Conservation (phyloP, 1,284 basidiomycete genomes). For the Cryptococcus sp. region DNA sequence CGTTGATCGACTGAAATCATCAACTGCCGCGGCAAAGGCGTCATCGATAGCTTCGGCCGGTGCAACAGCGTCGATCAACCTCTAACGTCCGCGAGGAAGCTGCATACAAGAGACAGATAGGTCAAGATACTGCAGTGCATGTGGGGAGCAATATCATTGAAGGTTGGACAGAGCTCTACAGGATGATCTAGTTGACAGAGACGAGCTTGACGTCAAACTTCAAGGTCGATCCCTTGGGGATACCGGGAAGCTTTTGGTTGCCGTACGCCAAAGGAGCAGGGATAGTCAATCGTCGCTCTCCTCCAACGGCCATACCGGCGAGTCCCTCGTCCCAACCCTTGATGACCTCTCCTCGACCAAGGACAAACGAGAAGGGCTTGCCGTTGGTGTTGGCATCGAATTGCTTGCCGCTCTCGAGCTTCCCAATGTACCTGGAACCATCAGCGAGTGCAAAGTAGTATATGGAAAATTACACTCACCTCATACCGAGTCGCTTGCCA, state of each 20-base stretch:
- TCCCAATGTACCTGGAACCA: constrained; percentile 48
- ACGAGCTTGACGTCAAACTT: constrained; percentile 55
- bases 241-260: constrained; percentile 50
- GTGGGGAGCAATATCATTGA: too few relatives aligned
- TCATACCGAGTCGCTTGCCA: constrained; percentile 77
- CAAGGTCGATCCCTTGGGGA: constrained; percentile 51
- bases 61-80: too few relatives aligned
- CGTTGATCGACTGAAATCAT: too few relatives aligned
- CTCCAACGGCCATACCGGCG: constrained; percentile 84
- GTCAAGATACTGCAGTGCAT: too few relatives aligned
- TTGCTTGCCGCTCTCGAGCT: constrained; percentile 73
- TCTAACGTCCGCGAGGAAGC: too few relatives aligned
- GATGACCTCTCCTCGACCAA: constrained; percentile 88
- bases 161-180: too few relatives aligned
- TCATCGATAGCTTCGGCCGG: too few relatives aligned
- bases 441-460: background rate
- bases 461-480: constrained; percentile 49
- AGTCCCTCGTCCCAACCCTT: constrained; percentile 94
- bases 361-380: constrained; percentile 79
- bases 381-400: constrained; percentile 89
- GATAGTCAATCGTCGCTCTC: constrained; percentile 71
- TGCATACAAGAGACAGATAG: too few relatives aligned
- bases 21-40: too few relatives aligned
- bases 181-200: constrained; percentile 48
- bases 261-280: constrained; percentile 52